Evolutionary conservation across 495 filamentous ascomycete genomes (phyloP).

Genomic region (Trichoderma orchidacearum): DNA sequence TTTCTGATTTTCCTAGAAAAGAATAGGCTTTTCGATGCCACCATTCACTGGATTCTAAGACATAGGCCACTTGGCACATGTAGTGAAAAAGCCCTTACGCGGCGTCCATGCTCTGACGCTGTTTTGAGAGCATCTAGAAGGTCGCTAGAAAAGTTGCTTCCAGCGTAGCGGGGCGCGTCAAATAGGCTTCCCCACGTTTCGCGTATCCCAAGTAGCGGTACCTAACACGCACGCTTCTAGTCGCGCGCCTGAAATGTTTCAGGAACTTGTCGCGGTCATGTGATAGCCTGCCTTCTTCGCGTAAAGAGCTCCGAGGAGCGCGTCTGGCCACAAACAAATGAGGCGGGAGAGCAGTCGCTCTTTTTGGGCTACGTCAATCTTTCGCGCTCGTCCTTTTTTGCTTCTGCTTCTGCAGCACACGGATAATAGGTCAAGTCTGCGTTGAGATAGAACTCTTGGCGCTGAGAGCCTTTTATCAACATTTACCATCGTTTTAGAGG

Average conservation of each 20-base stretch:
- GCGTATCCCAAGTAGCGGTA: neutral
- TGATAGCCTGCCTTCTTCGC: slow-evolving; percentile 3
- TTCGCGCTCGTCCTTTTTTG: neutral
- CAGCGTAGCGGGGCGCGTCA: neutral
- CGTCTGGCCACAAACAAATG: neutral
- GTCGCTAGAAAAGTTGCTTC: neutral
- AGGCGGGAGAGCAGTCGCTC: neutral
- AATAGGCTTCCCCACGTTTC: neutral
- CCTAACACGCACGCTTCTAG: neutral
- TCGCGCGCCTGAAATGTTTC: neutral
- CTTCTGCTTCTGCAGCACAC: no score
- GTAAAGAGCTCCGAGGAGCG: neutral
- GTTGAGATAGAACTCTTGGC: no score
- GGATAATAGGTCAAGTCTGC: no score
- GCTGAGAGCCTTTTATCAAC: no score
- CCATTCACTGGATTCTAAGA: no score
- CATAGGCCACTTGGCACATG: no score
- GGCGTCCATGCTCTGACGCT: neutral
- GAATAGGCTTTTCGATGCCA: no score
- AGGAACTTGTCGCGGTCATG: neutral
- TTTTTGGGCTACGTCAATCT: neutral
- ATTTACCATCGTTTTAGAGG: no score
- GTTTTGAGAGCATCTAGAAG: neutral
- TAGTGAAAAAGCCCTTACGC: no score
- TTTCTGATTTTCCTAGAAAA: no score